Conservation (phyloP, 1,139 yeast species). For the Sugiyamaella xylanicola region DNA sequence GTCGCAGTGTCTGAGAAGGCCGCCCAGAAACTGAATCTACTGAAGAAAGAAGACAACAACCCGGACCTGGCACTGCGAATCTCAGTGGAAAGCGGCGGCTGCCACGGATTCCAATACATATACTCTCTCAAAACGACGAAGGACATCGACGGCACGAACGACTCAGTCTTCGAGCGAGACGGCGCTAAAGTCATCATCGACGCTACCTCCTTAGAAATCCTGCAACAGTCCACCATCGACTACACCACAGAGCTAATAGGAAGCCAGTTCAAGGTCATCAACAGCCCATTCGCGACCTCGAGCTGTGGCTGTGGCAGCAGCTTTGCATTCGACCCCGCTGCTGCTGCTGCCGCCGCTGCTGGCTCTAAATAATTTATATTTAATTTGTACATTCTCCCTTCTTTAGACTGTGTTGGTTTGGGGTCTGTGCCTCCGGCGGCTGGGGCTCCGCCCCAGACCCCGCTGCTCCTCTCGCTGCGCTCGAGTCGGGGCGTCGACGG, state of each 20-base stretch:
- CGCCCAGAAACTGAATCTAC: slow-evolving; percentile 54
- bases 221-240: slow-evolving; percentile 85
- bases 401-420: neutral
- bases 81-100: slow-evolving; percentile 95
- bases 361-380: slow-evolving; percentile 8
- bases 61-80: slow-evolving; percentile 68
- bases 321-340: slow-evolving; percentile 76
- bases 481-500: no score
- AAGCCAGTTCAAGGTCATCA: slow-evolving; percentile 86
- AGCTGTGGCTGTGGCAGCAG: slow-evolving; percentile 98
- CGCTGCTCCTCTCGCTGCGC: neutral
- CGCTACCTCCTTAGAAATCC: slow-evolving; percentile 73
- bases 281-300: slow-evolving; percentile 86
- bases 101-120: slow-evolving; percentile 95
- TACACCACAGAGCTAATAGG: slow-evolving; percentile 94
- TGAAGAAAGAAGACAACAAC: slow-evolving; percentile 60
- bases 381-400: slow-evolving; percentile 1
- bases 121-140: slow-evolving; percentile 59
- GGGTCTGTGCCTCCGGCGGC: neutral
- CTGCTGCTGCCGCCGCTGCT: slow-evolving; percentile 12
- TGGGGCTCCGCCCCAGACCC: neutral
- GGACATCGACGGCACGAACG: slow-evolving; percentile 47
- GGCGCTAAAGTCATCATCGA: slow-evolving; percentile 78
- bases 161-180: slow-evolving; percentile 62
- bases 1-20: slow-evolving; percentile 52